Base-by-base conservation (phyloP, 768 basidiomycete genomes). In the Calocera cornea region DNA sequence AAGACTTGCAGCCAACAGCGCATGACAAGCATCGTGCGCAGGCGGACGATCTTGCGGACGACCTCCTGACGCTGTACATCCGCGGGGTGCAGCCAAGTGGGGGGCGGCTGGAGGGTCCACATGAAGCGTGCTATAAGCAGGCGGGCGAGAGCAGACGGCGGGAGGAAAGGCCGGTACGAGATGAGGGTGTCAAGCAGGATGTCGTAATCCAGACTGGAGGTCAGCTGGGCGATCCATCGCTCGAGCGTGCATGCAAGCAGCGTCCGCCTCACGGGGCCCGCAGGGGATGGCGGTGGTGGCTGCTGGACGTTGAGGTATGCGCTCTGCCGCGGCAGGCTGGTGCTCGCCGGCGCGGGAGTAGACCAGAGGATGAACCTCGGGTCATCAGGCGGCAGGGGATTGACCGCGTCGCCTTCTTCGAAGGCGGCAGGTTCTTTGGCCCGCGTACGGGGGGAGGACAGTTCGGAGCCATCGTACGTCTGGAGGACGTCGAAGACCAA, bases 181-280 rank as follows among this genome's bases (percentile, higher is more conserved):
- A 95, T 82, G 82, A 97, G 92, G 75, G 95, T 95, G 72, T 90
- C 86, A 67, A 92, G 82, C 33, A 94, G 81, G 71, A 93, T 90
- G 74, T 93, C 92, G 68, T 91, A 90, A 75, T 89, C 86, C 72
- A 93, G 79, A 72, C 89, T 87, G 72, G 87, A 89, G 34, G 94
- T 95, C 64, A 95, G 79, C 73, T 95, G 91, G 0, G 90, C 92
- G 66, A 97, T 87, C 90, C 91, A 92, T 0, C 93, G 87, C 75
- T 95, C 93, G 72, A 95, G 91, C 1, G 91, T 93, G 2, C 92
- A 92, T 0, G 91, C 93, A 16, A 95, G 79, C n/a, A 95, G 79
- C 29, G 77, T 73, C 82, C 71, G 79, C 78, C 34, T 76, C 72
- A 36, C 73, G 75, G 27, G 76, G 74, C 33, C 68, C 67, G 29